Percentiles rank a stretch among this genome's conserved stretches.
These are phyloP conservation scores for Neltuma alba DNA, from an alignment of 306 rosid species.

Conservation along the genomic window DNA sequence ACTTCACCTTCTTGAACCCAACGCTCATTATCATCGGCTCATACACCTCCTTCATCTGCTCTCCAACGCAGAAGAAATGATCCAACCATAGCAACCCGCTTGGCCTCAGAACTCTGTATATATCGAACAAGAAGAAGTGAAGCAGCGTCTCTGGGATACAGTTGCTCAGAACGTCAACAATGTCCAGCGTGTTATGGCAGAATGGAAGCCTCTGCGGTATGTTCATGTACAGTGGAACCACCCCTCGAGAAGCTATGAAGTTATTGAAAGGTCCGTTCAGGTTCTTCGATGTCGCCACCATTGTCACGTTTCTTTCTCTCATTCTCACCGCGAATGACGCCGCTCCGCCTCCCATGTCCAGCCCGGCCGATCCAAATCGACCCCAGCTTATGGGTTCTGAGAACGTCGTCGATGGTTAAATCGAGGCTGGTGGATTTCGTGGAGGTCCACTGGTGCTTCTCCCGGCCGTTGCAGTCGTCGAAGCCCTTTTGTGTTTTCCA, in stretches of 20 bases:
- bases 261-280: constrained; percentile 54
- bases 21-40: constrained; percentile 49
- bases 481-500: constrained; percentile 37
- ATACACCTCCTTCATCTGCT: constrained; percentile 43
- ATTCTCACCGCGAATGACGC: constrained; percentile 54
- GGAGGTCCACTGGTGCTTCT: constrained; percentile 41
- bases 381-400: constrained; percentile 33
- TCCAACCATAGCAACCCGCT: constrained; percentile 60
- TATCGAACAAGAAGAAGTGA: constrained; percentile 44
- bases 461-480: constrained; percentile 49
- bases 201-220: constrained; percentile 51
- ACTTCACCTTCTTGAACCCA: constrained; percentile 49
- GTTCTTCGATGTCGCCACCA: constrained; percentile 47
- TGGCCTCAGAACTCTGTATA: constrained; percentile 53
- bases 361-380: constrained; percentile 43
- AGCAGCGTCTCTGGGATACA: constrained; percentile 43
- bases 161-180: constrained; percentile 51
- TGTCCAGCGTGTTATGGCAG: constrained; percentile 55
- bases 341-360: constrained; percentile 55
- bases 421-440: constrained; percentile 35
- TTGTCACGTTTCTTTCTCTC: constrained; percentile 42
- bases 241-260: constrained; percentile 54
- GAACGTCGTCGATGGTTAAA: constrained; percentile 51
- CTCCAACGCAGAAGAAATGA: constrained; percentile 53
- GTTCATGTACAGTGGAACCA: constrained; percentile 47